Base-by-base conservation (phyloP, 176 grass and related monocot species). In the Oryza meyeriana region DNA sequence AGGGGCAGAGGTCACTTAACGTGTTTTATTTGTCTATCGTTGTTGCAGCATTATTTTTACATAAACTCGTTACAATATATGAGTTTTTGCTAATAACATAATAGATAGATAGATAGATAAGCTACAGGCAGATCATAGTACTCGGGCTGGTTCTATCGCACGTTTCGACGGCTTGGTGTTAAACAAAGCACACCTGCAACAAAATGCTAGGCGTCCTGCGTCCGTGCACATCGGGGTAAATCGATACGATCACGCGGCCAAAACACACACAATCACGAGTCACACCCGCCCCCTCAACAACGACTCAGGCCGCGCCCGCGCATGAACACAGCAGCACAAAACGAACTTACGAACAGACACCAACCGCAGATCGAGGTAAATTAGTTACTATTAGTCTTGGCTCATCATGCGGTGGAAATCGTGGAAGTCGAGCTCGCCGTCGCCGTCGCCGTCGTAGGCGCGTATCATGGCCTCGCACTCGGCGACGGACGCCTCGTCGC, bases 341-440 rank as follows among this genome's bases (percentile, higher is more conserved):
- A 12, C n/a, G n/a, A n/a, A n/a, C n/a, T n/a, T n/a, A 8, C 64
- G 4, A 28, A 64, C 32, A 9, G n/a, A 12, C 38, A 42, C n/a
- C 24, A 27, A 44, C 36, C 12, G 66, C n/a, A n/a, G n/a, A n/a
- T n/a, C n/a, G 64, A 69, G 34, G 66, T n/a, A 69, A 68, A 68
- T 67, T 22, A n/a, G n/a, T n/a, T n/a, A n/a, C n/a, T n/a, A 30
- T 67, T 85, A 79, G 22, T 68, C 83, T 41, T 88, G 86, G 47
- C 20, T 89, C 92, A 98, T 98, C 95, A 98, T 98, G 41, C 59
- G 85, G 61, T 91, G 70, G 88, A 98, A 98, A 28, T 98, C 95
- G 20, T 88, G 92, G 90, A 98, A 98, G 75, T 98, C 88, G 72
- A 98, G 90, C 71, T 94, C 90, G 55, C 95, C 95, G 69, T 98